Conservation (phyloP, 495 filamentous ascomycete genomes). For the Xylaria scruposa region DNA sequence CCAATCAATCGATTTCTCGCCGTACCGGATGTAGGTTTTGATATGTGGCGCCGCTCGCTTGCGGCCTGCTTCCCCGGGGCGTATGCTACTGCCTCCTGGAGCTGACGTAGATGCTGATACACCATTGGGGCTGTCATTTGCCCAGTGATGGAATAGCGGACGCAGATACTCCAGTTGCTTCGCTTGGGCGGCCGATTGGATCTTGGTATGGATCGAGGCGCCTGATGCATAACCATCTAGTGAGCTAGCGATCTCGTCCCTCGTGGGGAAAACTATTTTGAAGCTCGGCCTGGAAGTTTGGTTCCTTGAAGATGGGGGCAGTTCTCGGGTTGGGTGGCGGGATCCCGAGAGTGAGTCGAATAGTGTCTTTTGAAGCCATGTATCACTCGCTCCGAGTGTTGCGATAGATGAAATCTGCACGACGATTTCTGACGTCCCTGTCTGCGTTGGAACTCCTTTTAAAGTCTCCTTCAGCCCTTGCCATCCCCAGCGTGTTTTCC, state of each 20-base stretch:
- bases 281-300: slow-evolving; percentile 39
- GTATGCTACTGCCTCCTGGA: background rate
- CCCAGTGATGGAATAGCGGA: slow-evolving; percentile 77
- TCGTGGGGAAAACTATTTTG: slow-evolving; percentile 80
- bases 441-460: slow-evolving; percentile 52
- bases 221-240: slow-evolving; percentile 82
- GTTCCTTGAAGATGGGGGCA: slow-evolving; percentile 32
- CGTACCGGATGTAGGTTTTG: slow-evolving; percentile 85
- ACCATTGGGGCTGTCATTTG: slow-evolving; percentile 55
- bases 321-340: slow-evolving; percentile 43
- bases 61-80: slow-evolving; percentile 58
- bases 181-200: slow-evolving; percentile 67
- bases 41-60: slow-evolving; percentile 88
- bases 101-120: background rate
- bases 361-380: slow-evolving; percentile 74
- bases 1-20: slow-evolving; percentile 75
- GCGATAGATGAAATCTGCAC: slow-evolving; percentile 85
- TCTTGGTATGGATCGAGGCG: slow-evolving; percentile 82
- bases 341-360: slow-evolving; percentile 50
- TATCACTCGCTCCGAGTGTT: slow-evolving; percentile 73
- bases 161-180: slow-evolving; percentile 79
- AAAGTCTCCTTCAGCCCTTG: slow-evolving; percentile 67
- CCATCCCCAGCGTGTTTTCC: slow-evolving; percentile 74
- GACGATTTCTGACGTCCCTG: slow-evolving; percentile 64
- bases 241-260: slow-evolving; percentile 77